Base-by-base conservation (phyloP, 2,329 filamentous ascomycete species). In the Fusarium nanum region DNA sequence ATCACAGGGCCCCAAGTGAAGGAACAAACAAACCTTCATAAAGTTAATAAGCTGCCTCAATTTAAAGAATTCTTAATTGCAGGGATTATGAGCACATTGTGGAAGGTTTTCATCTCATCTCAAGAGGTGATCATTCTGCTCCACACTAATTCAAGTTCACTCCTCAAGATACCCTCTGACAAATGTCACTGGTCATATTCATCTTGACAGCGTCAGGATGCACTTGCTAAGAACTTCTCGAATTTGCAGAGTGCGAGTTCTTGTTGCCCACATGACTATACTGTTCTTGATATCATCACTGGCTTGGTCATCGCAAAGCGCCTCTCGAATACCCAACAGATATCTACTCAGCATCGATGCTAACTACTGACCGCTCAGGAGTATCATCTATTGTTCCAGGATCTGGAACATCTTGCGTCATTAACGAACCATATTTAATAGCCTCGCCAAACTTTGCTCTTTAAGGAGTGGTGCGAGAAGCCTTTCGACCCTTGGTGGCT, bases 301-400 rank as follows among this genome's bases (percentile, higher is more conserved):
- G 83, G 83, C 30, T 73, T 85, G 23, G 78, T 78, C 6, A 73
- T 84, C 16, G 79, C 78, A 20, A 76, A 80, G 28, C 73, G 81
- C 3, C 71, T 85, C 28, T 78, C 79, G 2, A 81, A 82, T 73
- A 81, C 56, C 72, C 78, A 14, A 64, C 76, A 44, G 75, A 81
- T 70, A 71, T 62, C 20, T 75, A 5, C 64, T 22, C 74, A 5
- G 34, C 2, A 37, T 37, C 34, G 6, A 25, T 2, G 3, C 16
- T 7, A 9, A 18, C 7, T 12, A 18, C 57, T 62, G 13, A 42
- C 22, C 11, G 22, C 11, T 27, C 6, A 8, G 6, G 3, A 68
- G 66, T 68, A 48, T 49, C 54, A 2, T 47, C 47, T 18, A 48
- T 70, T 6, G 58, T 60, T 18, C 48, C 70, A 11, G 63, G 64